Percentiles rank a stretch among this genome's conserved stretches.
Evolutionary conservation across 768 basidiomycete species (phyloP).

Genomic region (Dentipellis sp.): DNA sequence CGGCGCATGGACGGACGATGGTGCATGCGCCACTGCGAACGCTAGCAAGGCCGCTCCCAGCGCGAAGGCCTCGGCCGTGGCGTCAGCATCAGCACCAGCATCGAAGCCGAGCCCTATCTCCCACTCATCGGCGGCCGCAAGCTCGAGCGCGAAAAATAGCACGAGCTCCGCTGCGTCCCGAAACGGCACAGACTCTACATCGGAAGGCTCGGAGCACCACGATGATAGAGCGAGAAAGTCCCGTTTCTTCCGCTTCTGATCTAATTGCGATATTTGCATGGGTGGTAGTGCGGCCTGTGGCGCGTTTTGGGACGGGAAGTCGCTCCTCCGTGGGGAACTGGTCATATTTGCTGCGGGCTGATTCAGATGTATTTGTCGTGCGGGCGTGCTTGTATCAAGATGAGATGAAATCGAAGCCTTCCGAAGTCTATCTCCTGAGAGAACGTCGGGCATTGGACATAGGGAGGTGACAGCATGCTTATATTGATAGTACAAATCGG

Average conservation of each 20-base stretch:
- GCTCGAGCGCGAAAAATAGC: background rate
- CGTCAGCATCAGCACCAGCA: background rate
- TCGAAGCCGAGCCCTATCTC: background rate
- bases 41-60: background rate
- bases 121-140: background rate
- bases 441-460: too few relatives aligned
- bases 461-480: background rate
- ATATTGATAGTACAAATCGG: background rate
- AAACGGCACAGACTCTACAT: background rate
- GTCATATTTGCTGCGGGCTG: too few relatives aligned
- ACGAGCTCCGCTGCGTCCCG: background rate
- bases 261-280: background rate
- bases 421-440: background rate
- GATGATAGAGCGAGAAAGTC: conserved; percentile 5
- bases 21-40: conserved; percentile 30
- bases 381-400: background rate
- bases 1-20: conserved; percentile 50
- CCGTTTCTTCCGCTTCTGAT: conserved; percentile 18
- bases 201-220: background rate
- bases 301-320: background rate
- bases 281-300: background rate
- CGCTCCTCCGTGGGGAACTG: too few relatives aligned
- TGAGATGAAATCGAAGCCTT: background rate
- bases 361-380: background rate
- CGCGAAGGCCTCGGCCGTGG: background rate